Base-by-base conservation (phyloP, 2,329 filamentous ascomycete species). In the Ascochyta pisi region DNA sequence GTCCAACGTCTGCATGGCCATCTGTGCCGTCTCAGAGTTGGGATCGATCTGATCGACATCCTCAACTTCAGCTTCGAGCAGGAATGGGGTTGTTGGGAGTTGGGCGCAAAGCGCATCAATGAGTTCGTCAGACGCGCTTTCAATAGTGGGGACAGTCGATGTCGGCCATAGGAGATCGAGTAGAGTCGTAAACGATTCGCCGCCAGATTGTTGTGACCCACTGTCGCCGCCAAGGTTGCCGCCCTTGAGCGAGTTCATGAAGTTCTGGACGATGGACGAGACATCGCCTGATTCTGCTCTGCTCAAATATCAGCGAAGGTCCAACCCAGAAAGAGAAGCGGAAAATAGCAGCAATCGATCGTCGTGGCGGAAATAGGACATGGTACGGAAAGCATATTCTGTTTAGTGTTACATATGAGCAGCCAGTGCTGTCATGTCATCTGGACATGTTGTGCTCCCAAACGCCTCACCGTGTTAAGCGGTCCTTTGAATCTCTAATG, bases 91-190 rank as follows among this genome's bases (percentile, higher is more conserved):
- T 0, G 91, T 87, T 0, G 95, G 95, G 5, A 99, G 82, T 68
- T 89, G 89, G 65, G 81, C 84, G 66, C 96, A 85, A 3, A 98
- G 84, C 40, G 84, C 82, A 74, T 97, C 88, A 58, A 95, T 81
- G 53, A 88, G 83, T 52, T 84, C 80, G 44, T 76, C 73, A 60
- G 89, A 85, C 12, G 86, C 83, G 38, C 87, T 83, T 44, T 91
- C 86, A 55, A 96, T 82, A 73, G 91, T 85, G 12, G 92, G 86
- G 8, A 97, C 82, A 3, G 93, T 98, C 50, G 85, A 87, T 5
- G 88, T 83, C 1, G 92, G 85, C 45, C 89, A 86, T 34, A 99
- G 85, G 5, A 99, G 87, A 70, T 98, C 94, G 68, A 88, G 88
- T 44, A 99, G 86, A 27, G 92, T 88, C 13, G 93, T 94, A 73